Percentiles rank a stretch among this genome's conserved stretches.
phyloP scores from a whole-genome alignment of 2,329 filamentous ascomycete genomes.

The Xylariales sp. region DNA sequence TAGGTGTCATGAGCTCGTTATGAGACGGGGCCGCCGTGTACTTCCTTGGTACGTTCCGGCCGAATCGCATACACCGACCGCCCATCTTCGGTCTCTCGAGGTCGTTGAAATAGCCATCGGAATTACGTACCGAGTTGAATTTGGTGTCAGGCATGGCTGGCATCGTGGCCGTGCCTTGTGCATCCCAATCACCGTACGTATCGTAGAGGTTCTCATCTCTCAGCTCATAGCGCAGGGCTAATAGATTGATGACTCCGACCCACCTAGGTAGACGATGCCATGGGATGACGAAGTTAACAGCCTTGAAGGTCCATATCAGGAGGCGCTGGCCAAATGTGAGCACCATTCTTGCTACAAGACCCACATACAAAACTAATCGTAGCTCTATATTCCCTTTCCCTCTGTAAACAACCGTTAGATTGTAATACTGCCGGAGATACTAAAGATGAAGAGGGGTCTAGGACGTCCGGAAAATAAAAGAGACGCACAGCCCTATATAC shows the following conservation, averaged over 20 bases:
- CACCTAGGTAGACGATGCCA: conserved; percentile 38
- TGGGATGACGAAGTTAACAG: conserved; percentile 13
- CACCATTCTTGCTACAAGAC: no score
- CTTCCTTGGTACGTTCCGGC: conserved; percentile 35
- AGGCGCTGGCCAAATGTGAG: not conserved
- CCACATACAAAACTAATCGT: no score
- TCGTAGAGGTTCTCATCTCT: conserved; percentile 39
- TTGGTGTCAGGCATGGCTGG: conserved; percentile 22
- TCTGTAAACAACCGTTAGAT: no score
- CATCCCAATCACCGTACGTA: conserved; percentile 29
- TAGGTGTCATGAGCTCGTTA: conserved; percentile 36
- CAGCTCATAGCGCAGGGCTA: conserved; percentile 34
- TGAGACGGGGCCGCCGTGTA: conserved; percentile 30
- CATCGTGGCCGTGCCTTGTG: conserved; percentile 26
- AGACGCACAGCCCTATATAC: no score
- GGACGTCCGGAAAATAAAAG: no score
- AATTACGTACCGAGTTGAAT: conserved; percentile 31
- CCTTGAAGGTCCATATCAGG: conserved; percentile 22
- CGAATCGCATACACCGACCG: conserved; percentile 38
- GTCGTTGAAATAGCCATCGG: conserved; percentile 39
- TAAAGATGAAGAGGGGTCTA: no score
- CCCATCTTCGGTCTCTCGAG: conserved; percentile 37
- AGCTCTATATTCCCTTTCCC: no score
- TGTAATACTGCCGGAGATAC: no score
- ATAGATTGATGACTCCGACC: conserved; percentile 36